phyloP scores from a whole-genome alignment of 108 stramenopile genomes.

The Epithemia pelagica region DNA sequence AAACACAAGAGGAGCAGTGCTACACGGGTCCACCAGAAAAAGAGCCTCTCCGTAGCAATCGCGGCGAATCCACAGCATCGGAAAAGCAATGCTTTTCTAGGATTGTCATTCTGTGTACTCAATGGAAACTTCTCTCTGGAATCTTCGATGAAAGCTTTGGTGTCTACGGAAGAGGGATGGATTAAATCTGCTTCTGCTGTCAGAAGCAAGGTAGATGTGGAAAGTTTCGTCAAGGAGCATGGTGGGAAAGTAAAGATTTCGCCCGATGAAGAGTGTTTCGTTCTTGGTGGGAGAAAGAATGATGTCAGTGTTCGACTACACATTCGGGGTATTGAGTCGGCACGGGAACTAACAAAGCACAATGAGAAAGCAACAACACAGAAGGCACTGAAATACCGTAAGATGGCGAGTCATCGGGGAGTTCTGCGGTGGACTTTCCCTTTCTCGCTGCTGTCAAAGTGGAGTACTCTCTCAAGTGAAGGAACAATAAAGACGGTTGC shows the following conservation, averaged over 20 bases:
- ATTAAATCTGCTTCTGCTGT: conserved; percentile 34
- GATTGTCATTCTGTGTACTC: conserved; percentile 51
- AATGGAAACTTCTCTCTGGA: conserved; percentile 58
- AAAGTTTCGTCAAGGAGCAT: conserved; percentile 53
- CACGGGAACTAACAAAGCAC: conserved; percentile 2
- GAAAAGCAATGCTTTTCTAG: conserved; percentile 34
- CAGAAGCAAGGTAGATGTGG: conserved; percentile 42
- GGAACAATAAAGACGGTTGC: not conserved
- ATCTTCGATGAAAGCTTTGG: conserved; percentile 35
- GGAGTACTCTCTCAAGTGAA: not conserved
- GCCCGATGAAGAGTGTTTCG: conserved; percentile 16
- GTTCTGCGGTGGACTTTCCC: conserved; percentile 70
- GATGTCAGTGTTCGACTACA: conserved; percentile 33
- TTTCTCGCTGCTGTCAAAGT: conserved; percentile 33
- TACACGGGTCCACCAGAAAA: conserved; percentile 11
- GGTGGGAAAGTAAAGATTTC: conserved; percentile 47
- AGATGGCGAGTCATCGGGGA: conserved; percentile 9
- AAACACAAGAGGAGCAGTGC: conserved; percentile 29
- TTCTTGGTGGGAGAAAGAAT: conserved; percentile 30
- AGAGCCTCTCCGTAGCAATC: conserved; percentile 9
- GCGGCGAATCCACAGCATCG: conserved; percentile 6
- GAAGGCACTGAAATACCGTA: not conserved
- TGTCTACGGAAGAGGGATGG: conserved; percentile 62
- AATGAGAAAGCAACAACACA: not conserved
- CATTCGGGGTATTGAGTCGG: conserved; percentile 25